Base-by-base conservation (phyloP, 2,329 filamentous ascomycete genomes). In the Fusarium stilboides region DNA sequence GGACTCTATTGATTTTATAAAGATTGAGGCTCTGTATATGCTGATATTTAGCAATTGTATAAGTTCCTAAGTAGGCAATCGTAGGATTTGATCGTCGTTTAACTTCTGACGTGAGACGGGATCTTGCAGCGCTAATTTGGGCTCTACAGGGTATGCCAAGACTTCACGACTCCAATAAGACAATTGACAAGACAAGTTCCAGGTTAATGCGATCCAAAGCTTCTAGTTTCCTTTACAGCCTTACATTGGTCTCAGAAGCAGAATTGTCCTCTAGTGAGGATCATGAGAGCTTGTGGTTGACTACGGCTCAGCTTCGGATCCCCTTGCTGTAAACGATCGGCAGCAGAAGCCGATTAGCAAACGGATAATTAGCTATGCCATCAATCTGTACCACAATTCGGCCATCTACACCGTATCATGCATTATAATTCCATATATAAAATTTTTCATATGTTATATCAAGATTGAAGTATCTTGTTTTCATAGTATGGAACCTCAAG, bases 81-180 rank as follows among this genome's bases (percentile, higher is more conserved):
- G 8, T 17, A n/a, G 3, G 34, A 20, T 31, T 45, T 19, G 24
- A 62, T 57, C 34, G n/a, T 24, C 24, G 17, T 15, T 63, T 53
- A 58, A 43, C 47, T 50, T 63, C 64, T 67, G 43, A 67, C 63
- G 52, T 62, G 62, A 57, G 57, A 57, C 57, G 42, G 49, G 42
- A 40, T 7, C n/a, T 8, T 20, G 55, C 20, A 24, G 56, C 34
- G 22, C 63, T 66, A 66, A 17, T 40, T 17, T n/a, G 31, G 14
- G 37, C 20, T 63, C 3, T 37, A 17, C 19, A 51, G 26, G 52
- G 58, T 63, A 28, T 34, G 49, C 19, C 44, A 19, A 20, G 39
- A 13, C 2, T 12, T 22, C 5, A 33, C 20, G 4, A 40, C 26
- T 34, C 17, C 8, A 3, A 28, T 8, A 42, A 19, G 14, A 28